Evolutionary conservation across 1,284 basidiomycete species (phyloP).

Genomic region (Entoloma clypeatum): DNA sequence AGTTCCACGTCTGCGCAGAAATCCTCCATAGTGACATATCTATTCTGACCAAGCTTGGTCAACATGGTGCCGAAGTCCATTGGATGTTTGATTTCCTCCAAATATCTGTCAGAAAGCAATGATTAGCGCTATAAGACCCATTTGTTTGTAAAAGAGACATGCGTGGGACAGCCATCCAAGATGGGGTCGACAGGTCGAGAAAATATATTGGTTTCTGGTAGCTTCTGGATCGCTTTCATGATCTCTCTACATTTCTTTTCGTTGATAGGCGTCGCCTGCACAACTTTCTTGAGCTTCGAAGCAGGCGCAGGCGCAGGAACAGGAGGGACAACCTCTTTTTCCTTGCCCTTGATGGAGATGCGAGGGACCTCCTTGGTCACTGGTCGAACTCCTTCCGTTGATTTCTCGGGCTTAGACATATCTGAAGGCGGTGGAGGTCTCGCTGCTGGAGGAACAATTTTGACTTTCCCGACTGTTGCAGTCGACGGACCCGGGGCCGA

Average conservation of each 20-base stretch:
- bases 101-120: constrained; percentile 56
- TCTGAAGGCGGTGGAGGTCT: constrained; percentile 22
- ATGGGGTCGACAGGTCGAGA: constrained; percentile 83
- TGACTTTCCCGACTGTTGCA: constrained; percentile 22
- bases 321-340: constrained; percentile 41
- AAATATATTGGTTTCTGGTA: constrained; percentile 78
- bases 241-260: constrained; percentile 80
- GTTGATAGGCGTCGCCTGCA: constrained; percentile 52
- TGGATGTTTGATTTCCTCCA: constrained; percentile 88
- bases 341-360: constrained; percentile 60
- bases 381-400: constrained; percentile 28
- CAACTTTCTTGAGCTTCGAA: constrained; percentile 42
- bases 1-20: constrained; percentile 82
- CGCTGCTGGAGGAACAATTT: constrained; percentile 18
- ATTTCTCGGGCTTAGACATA: constrained; percentile 44
- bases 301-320: constrained; percentile 20
- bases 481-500: constrained; percentile 33
- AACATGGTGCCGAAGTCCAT: constrained; percentile 94
- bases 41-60: constrained; percentile 62
- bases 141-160: constrained; percentile 29
- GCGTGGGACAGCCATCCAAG: constrained; percentile 84
- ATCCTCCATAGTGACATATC: constrained; percentile 78
- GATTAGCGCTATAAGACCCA: not conserved
- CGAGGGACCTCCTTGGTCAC: constrained; percentile 33
- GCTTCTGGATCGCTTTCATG: constrained; percentile 60